These are phyloP conservation scores for Chaetomiaceae sp. DNA, from an alignment of 2,329 filamentous ascomycete species.

Conservation along the genomic window DNA sequence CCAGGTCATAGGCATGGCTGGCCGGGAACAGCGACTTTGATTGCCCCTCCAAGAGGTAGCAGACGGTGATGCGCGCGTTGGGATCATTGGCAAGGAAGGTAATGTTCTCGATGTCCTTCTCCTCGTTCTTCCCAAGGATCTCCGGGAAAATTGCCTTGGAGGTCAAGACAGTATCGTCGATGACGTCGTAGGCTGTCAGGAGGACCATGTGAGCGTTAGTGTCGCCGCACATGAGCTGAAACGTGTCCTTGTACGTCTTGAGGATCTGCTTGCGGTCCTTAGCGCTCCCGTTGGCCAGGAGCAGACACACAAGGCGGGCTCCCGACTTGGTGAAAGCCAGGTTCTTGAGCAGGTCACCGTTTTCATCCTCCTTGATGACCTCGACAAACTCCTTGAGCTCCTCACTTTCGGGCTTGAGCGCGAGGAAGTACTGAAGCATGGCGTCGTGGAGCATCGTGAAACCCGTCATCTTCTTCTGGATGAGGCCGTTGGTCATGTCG, in stretches of 20 bases:
- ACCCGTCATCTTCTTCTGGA: conserved; percentile 94
- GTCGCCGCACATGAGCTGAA: conserved; percentile 80
- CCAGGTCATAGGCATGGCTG: conserved; percentile 60
- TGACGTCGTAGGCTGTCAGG: conserved; percentile 79
- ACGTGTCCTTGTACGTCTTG: conserved; percentile 81
- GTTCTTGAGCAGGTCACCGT: conserved; percentile 87
- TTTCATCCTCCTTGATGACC: conserved; percentile 84
- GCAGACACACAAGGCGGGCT: conserved; percentile 72
- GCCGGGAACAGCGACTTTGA: conserved; percentile 57
- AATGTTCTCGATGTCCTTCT: conserved; percentile 59
- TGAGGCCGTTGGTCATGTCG: conserved; percentile 82
- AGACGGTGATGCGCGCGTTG: conserved; percentile 60
- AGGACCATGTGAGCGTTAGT: conserved; percentile 73
- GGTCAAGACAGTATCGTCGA: conserved; percentile 89
- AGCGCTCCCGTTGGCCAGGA: conserved; percentile 77
- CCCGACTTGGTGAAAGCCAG: conserved; percentile 93
- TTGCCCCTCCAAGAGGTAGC: conserved; percentile 75
- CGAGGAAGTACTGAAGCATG: conserved; percentile 94
- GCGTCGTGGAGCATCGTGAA: conserved; percentile 98
- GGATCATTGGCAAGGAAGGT: conserved; percentile 60
- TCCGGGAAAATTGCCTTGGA: conserved; percentile 84
- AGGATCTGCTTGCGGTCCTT: conserved; percentile 91
- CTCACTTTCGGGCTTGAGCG: conserved; percentile 67
- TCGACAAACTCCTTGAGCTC: conserved; percentile 87
- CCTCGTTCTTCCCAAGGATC: conserved; percentile 67